Base-by-base conservation (phyloP, 352 stramenopile species). In the Phytophthora podocarpi region DNA sequence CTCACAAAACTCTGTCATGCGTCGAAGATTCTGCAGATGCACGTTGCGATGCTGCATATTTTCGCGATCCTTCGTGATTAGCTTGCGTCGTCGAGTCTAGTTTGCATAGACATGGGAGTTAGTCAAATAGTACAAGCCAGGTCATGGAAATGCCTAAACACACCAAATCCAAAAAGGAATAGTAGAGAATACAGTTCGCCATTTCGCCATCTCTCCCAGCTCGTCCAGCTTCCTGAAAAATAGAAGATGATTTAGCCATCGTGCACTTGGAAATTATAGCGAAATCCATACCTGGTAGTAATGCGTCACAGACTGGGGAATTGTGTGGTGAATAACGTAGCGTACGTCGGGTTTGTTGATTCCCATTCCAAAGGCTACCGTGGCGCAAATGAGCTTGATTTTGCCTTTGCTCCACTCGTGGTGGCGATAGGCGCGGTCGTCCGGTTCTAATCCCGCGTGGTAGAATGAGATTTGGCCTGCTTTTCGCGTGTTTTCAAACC, bases 291-390 rank as follows among this genome's bases (percentile, higher is more conserved):
- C 87, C 70, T 96, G 88, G 49, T 96, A 96, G 52, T 95, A 96
- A 49, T 95, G 84, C 10, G 84, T 94, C n/a, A 95, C 84, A 24
- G 86, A 95, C 56, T 96, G 85, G 5, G 88, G 88, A 5, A 95
- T 89, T 5, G 84, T 95, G 69, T 94, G 82, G 51, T 96, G 88
- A 50, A 96, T 95, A 40, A 96, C 88, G 58, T 95, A 96, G 27
- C 88, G 85, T 1, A 96, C 88, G 45, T 95, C 85, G 8, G 87
- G 87, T 46, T 96, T 95, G 64, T 95, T 95, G 56, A 96, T 96
- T 13, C 86, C 88, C 88, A 96, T 96, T 23, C 88, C 88, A 53
- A 96, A 96, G 0, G 88, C 88, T 36, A 96, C 77, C 0, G 88
- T 96, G 15, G 88, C 88, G n/a, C 90, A 72, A 48, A 96, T 95